phyloP scores from a whole-genome alignment of 2,329 filamentous ascomycete genomes.

The Epichloe aotearoae region DNA sequence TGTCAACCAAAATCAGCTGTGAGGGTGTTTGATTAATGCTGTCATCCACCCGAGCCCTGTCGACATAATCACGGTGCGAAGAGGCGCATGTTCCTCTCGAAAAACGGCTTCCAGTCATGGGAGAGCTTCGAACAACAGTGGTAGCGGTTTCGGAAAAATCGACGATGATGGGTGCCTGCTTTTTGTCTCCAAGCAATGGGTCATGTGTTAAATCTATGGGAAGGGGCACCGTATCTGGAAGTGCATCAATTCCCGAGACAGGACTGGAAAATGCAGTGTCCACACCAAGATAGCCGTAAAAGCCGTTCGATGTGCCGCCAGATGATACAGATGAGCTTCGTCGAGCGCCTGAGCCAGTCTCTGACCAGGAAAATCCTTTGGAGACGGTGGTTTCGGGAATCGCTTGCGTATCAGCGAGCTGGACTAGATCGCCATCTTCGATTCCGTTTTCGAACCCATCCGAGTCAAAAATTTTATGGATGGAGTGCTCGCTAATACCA shows the following conservation, averaged over 20 bases:
- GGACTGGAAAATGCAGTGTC: constrained; percentile 18
- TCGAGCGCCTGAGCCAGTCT: constrained; percentile 14
- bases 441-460: constrained; percentile 13
- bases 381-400: background rate
- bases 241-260: constrained; percentile 9
- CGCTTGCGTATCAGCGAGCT: constrained; percentile 6
- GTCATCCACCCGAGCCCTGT: background rate
- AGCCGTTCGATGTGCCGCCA: constrained; percentile 5
- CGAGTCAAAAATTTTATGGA: background rate
- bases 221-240: constrained; percentile 21
- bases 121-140: constrained; percentile 19
- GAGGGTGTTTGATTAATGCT: background rate
- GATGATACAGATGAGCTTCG: constrained; percentile 17
- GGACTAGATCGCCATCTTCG: constrained; percentile 13
- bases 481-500: background rate
- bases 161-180: constrained; percentile 4
- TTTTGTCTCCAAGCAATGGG: background rate
- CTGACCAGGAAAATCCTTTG: constrained; percentile 17
- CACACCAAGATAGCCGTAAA: constrained; percentile 14
- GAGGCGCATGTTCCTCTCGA: constrained; percentile 4
- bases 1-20: background rate
- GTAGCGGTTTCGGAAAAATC: constrained; percentile 26
- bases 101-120: constrained; percentile 7
- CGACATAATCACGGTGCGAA: background rate
- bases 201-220: constrained; percentile 1